Conservation (phyloP, 495 filamentous ascomycete genomes). For the Aspergillus heteromorphus region DNA sequence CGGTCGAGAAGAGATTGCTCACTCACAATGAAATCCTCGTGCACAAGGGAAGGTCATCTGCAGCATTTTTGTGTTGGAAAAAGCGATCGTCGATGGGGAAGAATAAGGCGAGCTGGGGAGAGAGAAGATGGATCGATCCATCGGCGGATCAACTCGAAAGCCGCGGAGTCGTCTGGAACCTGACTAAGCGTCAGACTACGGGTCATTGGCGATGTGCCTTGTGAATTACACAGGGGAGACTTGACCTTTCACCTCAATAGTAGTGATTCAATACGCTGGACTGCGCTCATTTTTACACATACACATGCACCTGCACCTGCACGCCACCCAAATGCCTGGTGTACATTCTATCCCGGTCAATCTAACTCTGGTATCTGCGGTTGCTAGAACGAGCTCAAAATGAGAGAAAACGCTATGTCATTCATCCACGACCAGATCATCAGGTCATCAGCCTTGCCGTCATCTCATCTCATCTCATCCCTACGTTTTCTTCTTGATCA, state of each 20-base stretch:
- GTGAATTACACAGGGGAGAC: too few species aligned
- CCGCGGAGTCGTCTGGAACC: conserved; percentile 8
- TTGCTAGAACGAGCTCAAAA: conserved; percentile 1
- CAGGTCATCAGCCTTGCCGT: background rate
- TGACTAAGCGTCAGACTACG: conserved; percentile 24
- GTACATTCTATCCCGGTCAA: background rate
- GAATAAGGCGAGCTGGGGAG: background rate
- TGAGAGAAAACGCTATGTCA: conserved; percentile 4
- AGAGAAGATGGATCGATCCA: conserved; percentile 4
- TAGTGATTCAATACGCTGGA: background rate
- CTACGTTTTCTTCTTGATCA: conserved; percentile 52
- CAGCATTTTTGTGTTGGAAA: conserved; percentile 35
- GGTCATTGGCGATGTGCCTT: too few species aligned
- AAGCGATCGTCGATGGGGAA: conserved; percentile 1
- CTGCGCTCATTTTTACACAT: too few species aligned
- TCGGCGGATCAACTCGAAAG: conserved; percentile 18
- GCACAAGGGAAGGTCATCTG: conserved; percentile 26
- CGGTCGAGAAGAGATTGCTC: background rate
- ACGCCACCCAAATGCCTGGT: background rate
- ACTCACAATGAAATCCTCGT: conserved; percentile 35
- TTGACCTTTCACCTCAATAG: too few species aligned
- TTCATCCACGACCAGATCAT: conserved; percentile 1
- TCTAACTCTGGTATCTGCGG: background rate
- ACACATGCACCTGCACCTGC: background rate
- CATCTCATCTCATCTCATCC: background rate